Evolutionary conservation across 2,329 filamentous ascomycete genomes (phyloP).

Genomic region (Phyllosticta citriasiana): DNA sequence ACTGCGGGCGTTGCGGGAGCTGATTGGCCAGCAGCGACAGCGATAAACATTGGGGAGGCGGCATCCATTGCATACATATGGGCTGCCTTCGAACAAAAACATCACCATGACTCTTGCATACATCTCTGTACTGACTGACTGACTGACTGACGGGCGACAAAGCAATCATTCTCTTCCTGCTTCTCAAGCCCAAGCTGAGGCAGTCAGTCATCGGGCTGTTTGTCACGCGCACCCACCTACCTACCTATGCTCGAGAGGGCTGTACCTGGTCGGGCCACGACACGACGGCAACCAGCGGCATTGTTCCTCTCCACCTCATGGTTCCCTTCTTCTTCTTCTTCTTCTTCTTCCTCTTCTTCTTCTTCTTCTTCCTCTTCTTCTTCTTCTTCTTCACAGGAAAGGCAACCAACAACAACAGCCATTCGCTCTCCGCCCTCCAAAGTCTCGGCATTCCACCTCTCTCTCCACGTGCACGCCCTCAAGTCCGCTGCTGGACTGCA

Average conservation of each 20-base stretch:
- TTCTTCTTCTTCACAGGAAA: neutral
- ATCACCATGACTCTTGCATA: neutral
- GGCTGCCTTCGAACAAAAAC: neutral
- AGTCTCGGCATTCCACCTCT: constrained; percentile 3
- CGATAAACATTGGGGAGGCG: neutral
- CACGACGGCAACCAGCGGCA: neutral
- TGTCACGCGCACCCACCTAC: too few relatives aligned
- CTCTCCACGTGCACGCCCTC: constrained; percentile 8
- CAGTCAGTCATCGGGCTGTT: too few relatives aligned
- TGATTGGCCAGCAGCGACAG: neutral
- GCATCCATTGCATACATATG: neutral
- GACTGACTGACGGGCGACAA: too few relatives aligned
- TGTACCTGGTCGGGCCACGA: neutral
- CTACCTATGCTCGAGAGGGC: too few relatives aligned
- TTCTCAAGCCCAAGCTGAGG: too few relatives aligned
- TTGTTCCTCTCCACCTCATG: neutral
- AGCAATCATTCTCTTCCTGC: neutral
- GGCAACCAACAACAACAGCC: neutral
- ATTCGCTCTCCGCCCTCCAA: neutral
- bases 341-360: too few relatives aligned
- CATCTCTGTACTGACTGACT: neutral
- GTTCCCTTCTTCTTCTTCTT: too few relatives aligned
- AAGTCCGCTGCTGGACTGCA: constrained; percentile 1
- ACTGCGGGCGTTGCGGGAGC: neutral
- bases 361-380: too few relatives aligned